Percentiles rank a stretch among this genome's conserved stretches.
Evolutionary conservation across 805 yeast genomes (phyloP).

Genomic region (Diddensiella santjacobensis): DNA sequence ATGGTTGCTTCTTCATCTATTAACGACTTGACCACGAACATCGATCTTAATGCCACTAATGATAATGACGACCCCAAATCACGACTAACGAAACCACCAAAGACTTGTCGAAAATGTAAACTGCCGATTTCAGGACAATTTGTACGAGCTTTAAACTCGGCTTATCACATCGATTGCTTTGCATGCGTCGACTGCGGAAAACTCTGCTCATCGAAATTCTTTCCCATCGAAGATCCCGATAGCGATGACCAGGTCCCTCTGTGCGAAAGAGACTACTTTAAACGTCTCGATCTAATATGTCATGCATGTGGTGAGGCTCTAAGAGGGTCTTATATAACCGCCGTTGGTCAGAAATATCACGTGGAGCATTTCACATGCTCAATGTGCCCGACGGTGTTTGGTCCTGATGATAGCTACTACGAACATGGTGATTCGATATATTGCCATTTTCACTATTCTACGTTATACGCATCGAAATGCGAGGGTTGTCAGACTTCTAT

Average conservation of each 20-base stretch:
- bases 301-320: slow-evolving; percentile 79
- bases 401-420: slow-evolving; percentile 85
- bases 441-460: slow-evolving; percentile 92
- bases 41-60: neutral
- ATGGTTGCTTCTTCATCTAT: neutral
- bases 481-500: slow-evolving; percentile 92
- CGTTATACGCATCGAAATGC: slow-evolving; percentile 78
- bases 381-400: slow-evolving; percentile 80
- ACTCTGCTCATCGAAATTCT: slow-evolving; percentile 81
- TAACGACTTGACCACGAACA: neutral
- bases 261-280: slow-evolving; percentile 92
- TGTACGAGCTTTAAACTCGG: slow-evolving; percentile 75
- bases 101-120: slow-evolving; percentile 50
- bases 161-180: slow-evolving; percentile 86
- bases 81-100: slow-evolving; percentile 9
- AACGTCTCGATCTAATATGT: slow-evolving; percentile 80
- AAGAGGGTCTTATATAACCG: slow-evolving; percentile 90
- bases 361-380: slow-evolving; percentile 93
- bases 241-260: slow-evolving; percentile 48
- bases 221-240: slow-evolving; percentile 59
- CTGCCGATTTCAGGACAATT: slow-evolving; percentile 64
- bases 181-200: slow-evolving; percentile 78
- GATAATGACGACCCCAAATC: neutral
- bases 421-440: slow-evolving; percentile 79
- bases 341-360: slow-evolving; percentile 87